Percentiles rank a stretch among this genome's conserved stretches.
Evolutionary conservation across 148 eudicot species (phyloP).

Genomic region (Suaeda aralocaspica): DNA sequence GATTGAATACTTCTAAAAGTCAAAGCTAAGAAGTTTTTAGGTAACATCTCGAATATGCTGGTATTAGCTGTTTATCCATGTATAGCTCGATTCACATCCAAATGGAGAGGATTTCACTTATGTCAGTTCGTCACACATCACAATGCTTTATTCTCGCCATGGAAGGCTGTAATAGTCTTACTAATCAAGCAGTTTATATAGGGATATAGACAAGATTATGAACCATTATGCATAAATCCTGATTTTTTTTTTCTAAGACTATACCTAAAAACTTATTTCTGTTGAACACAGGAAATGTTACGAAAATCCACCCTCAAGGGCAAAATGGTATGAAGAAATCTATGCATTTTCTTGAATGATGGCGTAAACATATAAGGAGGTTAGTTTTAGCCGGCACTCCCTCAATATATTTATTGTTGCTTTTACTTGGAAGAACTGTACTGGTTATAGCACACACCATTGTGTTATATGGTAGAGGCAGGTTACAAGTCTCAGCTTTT

Average conservation of each 20-base stretch:
- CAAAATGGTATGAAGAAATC: constrained; percentile 88
- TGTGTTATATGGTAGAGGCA: constrained; percentile 41
- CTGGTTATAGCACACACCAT: not conserved
- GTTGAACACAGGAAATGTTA: constrained; percentile 42
- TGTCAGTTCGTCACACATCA: not conserved
- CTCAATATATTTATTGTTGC: not conserved
- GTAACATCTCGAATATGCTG: no score
- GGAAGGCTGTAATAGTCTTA: not conserved
- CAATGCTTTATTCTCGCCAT: not conserved
- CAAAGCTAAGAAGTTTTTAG: no score
- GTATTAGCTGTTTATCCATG: not conserved
- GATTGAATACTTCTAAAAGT: no score
- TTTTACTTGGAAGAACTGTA: not conserved
- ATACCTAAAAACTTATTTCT: no score
- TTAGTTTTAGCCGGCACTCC: constrained; percentile 19
- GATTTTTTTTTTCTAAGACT: no score
- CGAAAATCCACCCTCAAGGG: constrained; percentile 63
- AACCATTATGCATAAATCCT: not conserved
- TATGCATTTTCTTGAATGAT: constrained; percentile 53
- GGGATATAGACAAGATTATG: not conserved
- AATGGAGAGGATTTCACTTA: not conserved
- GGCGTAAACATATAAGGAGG: constrained; percentile 67
- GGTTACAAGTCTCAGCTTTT: constrained; percentile 67
- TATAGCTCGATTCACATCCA: not conserved
- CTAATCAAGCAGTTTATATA: no score